phyloP scores from a whole-genome alignment of 169 alveolate genomes.

The Cryptosporidium ubiquitum region DNA sequence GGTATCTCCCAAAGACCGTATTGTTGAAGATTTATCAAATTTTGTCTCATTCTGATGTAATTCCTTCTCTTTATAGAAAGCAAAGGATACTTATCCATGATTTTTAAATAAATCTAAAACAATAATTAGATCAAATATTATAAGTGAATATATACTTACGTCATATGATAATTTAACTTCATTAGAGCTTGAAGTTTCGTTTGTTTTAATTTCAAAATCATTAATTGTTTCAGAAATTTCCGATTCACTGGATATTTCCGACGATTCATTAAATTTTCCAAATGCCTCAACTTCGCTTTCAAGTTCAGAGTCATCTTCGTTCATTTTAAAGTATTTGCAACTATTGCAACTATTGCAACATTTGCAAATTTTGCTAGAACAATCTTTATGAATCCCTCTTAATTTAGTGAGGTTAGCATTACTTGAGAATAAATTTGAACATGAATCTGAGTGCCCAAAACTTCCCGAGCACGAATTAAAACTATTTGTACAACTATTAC shows the following conservation, averaged over 20 bases:
- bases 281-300: neutral
- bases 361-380: neutral
- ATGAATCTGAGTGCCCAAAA: too few species aligned
- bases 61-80: neutral
- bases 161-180: neutral
- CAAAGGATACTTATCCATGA: constrained; percentile 9
- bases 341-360: neutral
- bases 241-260: neutral
- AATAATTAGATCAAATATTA: neutral
- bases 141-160: neutral
- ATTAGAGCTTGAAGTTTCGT: neutral
- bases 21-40: neutral
- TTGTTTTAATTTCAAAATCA: neutral
- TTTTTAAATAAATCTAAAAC: neutral
- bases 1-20: constrained; percentile 2
- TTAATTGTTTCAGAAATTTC: neutral
- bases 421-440: neutral
- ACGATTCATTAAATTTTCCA: neutral
- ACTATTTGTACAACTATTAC: neutral
- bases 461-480: neutral
- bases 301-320: neutral
- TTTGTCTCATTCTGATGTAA: neutral
- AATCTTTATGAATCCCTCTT: neutral
- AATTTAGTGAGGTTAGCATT: neutral
- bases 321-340: neutral